Evolutionary conservation across 371 early-diverging fungal genomes (phyloP).

Genomic region (Mucor velutinosus): DNA sequence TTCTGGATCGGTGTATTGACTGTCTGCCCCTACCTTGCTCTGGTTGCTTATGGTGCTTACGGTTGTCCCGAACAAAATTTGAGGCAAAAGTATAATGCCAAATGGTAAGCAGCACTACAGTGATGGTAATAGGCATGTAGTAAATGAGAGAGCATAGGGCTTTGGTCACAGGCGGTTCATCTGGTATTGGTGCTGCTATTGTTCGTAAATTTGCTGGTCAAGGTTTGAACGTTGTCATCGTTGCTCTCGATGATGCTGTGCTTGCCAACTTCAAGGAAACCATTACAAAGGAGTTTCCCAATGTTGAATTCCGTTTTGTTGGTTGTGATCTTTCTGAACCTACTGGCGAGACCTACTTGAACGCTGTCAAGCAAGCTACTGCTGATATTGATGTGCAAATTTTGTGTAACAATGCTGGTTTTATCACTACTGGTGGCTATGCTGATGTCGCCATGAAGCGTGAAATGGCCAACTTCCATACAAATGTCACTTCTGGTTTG

Average conservation of each 20-base stretch:
- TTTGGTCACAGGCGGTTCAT: constrained; percentile 60
- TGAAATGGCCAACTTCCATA: constrained; percentile 56
- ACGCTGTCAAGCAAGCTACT: constrained; percentile 45
- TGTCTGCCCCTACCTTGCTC: constrained; percentile 46
- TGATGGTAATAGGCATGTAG: background rate
- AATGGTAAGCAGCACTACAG: constrained; percentile 46
- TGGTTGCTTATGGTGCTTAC: constrained; percentile 53
- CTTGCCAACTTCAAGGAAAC: constrained; percentile 41
- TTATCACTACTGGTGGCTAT: constrained; percentile 61
- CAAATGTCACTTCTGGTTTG: constrained; percentile 55
- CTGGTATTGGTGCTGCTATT: constrained; percentile 68
- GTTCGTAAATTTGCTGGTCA: constrained; percentile 57
- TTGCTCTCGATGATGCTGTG: constrained; percentile 55
- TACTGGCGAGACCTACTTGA: constrained; percentile 44
- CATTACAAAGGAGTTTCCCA: constrained; percentile 49
- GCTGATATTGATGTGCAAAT: constrained; percentile 54
- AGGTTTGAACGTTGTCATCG: constrained; percentile 61
- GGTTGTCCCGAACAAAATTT: constrained; percentile 60
- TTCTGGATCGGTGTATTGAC: constrained; percentile 50
- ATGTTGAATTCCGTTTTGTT: constrained; percentile 53
- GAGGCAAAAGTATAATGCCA: constrained; percentile 59
- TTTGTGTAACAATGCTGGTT: constrained; percentile 70
- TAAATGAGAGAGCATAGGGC: constrained; percentile 28
- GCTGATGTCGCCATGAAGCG: constrained; percentile 43
- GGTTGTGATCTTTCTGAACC: constrained; percentile 54